Conservation (phyloP, 2,329 filamentous ascomycete species). For the Shiraia bambusicola region DNA sequence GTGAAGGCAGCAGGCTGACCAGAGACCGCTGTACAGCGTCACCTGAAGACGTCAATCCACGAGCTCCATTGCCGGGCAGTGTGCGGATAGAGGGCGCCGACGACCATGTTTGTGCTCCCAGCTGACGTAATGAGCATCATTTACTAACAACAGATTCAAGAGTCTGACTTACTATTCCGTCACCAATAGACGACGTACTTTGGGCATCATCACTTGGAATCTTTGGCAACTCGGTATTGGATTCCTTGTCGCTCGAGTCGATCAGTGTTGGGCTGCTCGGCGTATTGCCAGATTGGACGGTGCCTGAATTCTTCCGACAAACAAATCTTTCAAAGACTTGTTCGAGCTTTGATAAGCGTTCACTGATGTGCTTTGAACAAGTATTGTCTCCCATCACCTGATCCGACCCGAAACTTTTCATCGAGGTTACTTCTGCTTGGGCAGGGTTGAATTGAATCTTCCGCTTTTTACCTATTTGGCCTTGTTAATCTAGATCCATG, state of each 20-base stretch:
- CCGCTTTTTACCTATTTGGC: conserved; percentile 34
- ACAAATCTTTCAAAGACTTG: conserved; percentile 41
- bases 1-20: conserved; percentile 34
- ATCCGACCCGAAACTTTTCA: conserved; percentile 17
- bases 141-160: background rate
- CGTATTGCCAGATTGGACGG: conserved; percentile 7
- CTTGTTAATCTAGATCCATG: conserved; percentile 13
- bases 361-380: conserved; percentile 35
- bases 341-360: conserved; percentile 38
- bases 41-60: conserved; percentile 1
- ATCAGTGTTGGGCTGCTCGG: conserved; percentile 24
- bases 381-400: conserved; percentile 19
- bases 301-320: conserved; percentile 30
- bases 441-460: conserved; percentile 21
- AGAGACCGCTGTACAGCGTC: conserved; percentile 28
- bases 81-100: conserved; percentile 33
- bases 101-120: conserved; percentile 34
- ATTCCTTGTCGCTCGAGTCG: conserved; percentile 23
- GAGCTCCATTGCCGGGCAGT: conserved; percentile 19
- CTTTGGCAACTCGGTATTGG: conserved; percentile 20
- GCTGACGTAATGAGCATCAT: conserved; percentile 22
- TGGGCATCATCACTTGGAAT: conserved; percentile 27
- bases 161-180: conserved; percentile 32
- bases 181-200: conserved; percentile 31
- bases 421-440: conserved; percentile 16